Evolutionary conservation across 805 yeast genomes (phyloP).

Genomic region (Ogataea siamensis): DNA sequence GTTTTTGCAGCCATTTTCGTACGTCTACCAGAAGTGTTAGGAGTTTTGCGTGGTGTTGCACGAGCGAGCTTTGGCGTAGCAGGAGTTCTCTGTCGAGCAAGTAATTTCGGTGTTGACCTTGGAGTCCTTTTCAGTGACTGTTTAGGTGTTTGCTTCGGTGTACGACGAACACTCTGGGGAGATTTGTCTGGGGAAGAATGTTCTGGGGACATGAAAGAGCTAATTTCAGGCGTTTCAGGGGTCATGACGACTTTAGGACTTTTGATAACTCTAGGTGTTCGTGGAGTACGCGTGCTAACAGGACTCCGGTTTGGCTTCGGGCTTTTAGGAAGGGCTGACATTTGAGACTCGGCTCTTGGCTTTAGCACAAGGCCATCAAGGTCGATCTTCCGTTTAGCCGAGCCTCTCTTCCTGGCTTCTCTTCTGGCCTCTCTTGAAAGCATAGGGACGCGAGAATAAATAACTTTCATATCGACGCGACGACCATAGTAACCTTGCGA

Average conservation of each 20-base stretch:
- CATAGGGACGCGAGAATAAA: constrained; percentile 17
- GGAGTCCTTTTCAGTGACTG: constrained; percentile 7
- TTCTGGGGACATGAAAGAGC: constrained; percentile 22
- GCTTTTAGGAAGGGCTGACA: constrained; percentile 11
- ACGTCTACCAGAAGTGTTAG: too few species aligned
- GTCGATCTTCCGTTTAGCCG: constrained; percentile 28
- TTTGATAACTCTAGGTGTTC: constrained; percentile 8
- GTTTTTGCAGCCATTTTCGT: background rate
- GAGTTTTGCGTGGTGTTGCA: too few species aligned
- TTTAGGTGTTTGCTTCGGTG: constrained; percentile 9
- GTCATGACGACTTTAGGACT: background rate
- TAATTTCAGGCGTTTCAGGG: constrained; percentile 17
- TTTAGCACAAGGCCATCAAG: constrained; percentile 27
- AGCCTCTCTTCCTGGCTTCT: constrained; percentile 34
- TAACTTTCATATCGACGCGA: constrained; percentile 2
- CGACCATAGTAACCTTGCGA: background rate
- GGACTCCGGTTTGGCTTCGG: background rate
- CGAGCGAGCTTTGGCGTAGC: too few species aligned
- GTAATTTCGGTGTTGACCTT: constrained; percentile 2
- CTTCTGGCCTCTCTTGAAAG: constrained; percentile 28
- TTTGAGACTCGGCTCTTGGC: background rate
- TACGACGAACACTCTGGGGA: too few species aligned
- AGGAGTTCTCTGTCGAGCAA: too few species aligned
- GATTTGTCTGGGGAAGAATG: constrained; percentile 5
- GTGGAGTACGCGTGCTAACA: constrained; percentile 7